Base-by-base conservation (phyloP, 768 basidiomycete genomes). In the Hysterangium stoloniferum region DNA sequence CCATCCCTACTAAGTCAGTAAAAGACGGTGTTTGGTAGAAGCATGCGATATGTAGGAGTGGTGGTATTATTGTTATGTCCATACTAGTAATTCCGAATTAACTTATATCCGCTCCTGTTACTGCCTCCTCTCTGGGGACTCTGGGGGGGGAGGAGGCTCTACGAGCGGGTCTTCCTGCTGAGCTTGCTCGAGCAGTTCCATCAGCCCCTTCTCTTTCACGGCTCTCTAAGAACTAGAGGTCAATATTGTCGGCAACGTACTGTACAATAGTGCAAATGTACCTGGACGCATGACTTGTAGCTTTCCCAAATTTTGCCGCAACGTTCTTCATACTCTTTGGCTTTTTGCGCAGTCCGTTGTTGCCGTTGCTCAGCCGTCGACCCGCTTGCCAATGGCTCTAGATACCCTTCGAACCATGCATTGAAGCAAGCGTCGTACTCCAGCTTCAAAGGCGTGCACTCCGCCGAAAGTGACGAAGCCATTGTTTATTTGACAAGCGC, bases 361-460 rank as follows among this genome's bases (percentile, higher is more conserved):
- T 73, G 68, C 41, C 79, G 78, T 50, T 75, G 68, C 46, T 74
- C 69, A 11, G 49, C 72, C 59, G 28, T 67, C 63, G 42, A 62
- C 53, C 15, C 59, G 60, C 24, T 67, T 60, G 15, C 84, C 71
- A 8, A 80, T 7, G 92, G 92, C 61, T 92, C 86, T 20, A 97
- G 80, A 64, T 97, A 99, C 9, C 89, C 91, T 65, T 96, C 93
- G 58, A 99, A 93, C 95, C 94, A 97, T 6, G 86, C 79, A 60
- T 96, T 96, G 71, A 98, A 98, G 72, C 94, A 98, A 0, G 86
- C 72, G 66, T 98, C 94, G 63, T 96, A 98, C 49, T 79, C 69
- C 46, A 80, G 79, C 66, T 98, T 97, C 52, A 95, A 74, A 0
- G 87, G 84, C 4, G 94, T 96, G 68, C 95, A 98, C 71, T 82